Conservation (phyloP, 1,139 yeast genomes). For the Ogataea hybrid region DNA sequence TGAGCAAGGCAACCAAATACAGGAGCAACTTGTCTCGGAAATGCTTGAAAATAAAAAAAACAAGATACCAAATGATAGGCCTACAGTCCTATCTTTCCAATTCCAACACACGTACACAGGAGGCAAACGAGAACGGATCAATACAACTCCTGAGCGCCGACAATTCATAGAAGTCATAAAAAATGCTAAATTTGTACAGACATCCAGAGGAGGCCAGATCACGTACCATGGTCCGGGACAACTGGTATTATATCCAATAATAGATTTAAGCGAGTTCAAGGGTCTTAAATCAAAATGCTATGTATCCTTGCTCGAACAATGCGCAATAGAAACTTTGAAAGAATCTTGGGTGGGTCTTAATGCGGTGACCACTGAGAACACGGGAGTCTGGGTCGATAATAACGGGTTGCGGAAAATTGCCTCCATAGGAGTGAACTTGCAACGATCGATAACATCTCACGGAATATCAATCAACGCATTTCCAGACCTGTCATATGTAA, state of each 20-base stretch:
- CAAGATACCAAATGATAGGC: slow-evolving; percentile 9
- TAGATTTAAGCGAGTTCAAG: slow-evolving; percentile 66
- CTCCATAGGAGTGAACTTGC: slow-evolving; percentile 85
- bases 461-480: slow-evolving; percentile 81
- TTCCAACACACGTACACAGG: slow-evolving; percentile 86
- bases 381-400: slow-evolving; percentile 75
- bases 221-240: slow-evolving; percentile 98
- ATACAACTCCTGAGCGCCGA: slow-evolving; percentile 34
- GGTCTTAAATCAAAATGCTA: slow-evolving; percentile 70
- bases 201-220: slow-evolving; percentile 94
- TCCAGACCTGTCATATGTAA: slow-evolving; percentile 72
- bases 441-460: slow-evolving; percentile 82
- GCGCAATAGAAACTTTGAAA: slow-evolving; percentile 54
- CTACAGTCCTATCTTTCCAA: slow-evolving; percentile 69
- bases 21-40: slow-evolving; percentile 58
- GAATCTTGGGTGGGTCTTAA: slow-evolving; percentile 37
- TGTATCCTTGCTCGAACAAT: slow-evolving; percentile 65
- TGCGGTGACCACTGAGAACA: slow-evolving; percentile 60
- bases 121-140: slow-evolving; percentile 69
- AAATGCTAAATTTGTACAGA: slow-evolving; percentile 81
- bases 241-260: slow-evolving; percentile 75
- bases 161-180: slow-evolving; percentile 63
- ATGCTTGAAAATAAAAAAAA: slow-evolving; percentile 58
- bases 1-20: slow-evolving; percentile 58
- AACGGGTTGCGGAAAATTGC: slow-evolving; percentile 60